A percentile compares a stretch with the other conserved stretches of the same genome.
Conservation (phyloP, 768 basidiomycete species). For the Naganishia friedmannii region DNA sequence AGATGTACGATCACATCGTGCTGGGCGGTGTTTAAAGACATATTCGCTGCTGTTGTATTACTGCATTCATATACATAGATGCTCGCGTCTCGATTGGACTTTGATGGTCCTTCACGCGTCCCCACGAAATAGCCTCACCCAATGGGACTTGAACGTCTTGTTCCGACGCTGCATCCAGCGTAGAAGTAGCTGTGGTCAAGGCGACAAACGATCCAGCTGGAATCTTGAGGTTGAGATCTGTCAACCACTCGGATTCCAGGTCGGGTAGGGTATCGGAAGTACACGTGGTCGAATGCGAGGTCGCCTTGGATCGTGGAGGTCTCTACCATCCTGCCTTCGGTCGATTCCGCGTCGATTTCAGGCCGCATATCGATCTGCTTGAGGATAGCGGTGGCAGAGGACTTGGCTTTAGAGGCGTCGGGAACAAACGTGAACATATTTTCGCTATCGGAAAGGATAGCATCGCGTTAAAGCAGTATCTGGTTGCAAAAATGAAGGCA, state of each 20-base stretch:
- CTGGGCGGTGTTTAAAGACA: too few relatives aligned
- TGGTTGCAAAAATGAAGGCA: too few relatives aligned
- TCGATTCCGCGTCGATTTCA: slow-evolving; percentile 63
- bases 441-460: too few relatives aligned
- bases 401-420: slow-evolving; percentile 73
- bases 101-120: slow-evolving; percentile 65
- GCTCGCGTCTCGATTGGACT: neutral
- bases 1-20: neutral
- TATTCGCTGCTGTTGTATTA: neutral
- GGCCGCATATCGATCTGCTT: slow-evolving; percentile 64
- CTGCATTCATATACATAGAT: neutral
- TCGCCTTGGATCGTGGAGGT: slow-evolving; percentile 51
- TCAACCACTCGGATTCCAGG: slow-evolving; percentile 50
- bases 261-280: slow-evolving; percentile 52
- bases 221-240: slow-evolving; percentile 49
- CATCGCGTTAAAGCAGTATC: too few relatives aligned
- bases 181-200: slow-evolving; percentile 66
- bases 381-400: slow-evolving; percentile 72
- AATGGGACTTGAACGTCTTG: slow-evolving; percentile 92
- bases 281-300: slow-evolving; percentile 48
- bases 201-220: slow-evolving; percentile 53
- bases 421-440: slow-evolving; percentile 63
- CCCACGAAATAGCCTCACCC: slow-evolving; percentile 84
- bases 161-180: slow-evolving; percentile 85
- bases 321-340: slow-evolving; percentile 49